Evolutionary conservation across 306 rosid genomes (phyloP).

Genomic region (Carpinus fangiana): DNA sequence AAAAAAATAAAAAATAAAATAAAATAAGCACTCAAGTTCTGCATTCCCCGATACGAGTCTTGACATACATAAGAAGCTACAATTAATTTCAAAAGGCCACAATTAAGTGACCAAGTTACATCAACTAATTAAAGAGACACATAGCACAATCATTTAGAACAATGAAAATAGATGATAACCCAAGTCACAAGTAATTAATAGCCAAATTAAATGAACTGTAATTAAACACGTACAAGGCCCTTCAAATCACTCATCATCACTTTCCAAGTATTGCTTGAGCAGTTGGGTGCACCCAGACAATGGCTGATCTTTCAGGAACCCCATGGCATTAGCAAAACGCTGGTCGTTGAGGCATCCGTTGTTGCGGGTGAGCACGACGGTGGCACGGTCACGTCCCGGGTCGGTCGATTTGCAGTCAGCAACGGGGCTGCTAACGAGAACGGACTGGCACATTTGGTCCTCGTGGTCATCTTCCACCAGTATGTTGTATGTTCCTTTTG

Average conservation of each 20-base stretch:
- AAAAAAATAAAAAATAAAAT: no score
- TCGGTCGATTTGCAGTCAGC: slow-evolving; percentile 41
- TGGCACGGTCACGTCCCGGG: slow-evolving; percentile 50
- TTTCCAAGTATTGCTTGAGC: slow-evolving; percentile 43
- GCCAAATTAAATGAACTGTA: background rate
- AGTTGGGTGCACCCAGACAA: slow-evolving; percentile 42
- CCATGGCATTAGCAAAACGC: slow-evolving; percentile 63
- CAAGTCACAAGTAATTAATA: background rate
- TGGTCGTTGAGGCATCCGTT: slow-evolving; percentile 48
- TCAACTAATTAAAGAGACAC: background rate
- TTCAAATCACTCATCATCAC: slow-evolving; percentile 27
- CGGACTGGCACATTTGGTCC: slow-evolving; percentile 51
- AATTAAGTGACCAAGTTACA: background rate
- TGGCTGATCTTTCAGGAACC: slow-evolving; percentile 51
- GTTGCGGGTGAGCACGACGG: slow-evolving; percentile 49
- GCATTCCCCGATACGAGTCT: no score
- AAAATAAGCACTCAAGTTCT: no score
- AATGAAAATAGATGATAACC: background rate
- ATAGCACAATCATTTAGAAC: background rate
- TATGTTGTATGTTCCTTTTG: slow-evolving; percentile 47
- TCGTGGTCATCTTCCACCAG: slow-evolving; percentile 48
- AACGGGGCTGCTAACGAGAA: slow-evolving; percentile 53
- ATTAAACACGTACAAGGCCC: background rate
- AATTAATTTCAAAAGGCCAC: background rate
- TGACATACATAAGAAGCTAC: background rate